These are phyloP conservation scores for Candida suzukii DNA, from an alignment of 805 yeast genomes.

Conservation along the genomic window DNA sequence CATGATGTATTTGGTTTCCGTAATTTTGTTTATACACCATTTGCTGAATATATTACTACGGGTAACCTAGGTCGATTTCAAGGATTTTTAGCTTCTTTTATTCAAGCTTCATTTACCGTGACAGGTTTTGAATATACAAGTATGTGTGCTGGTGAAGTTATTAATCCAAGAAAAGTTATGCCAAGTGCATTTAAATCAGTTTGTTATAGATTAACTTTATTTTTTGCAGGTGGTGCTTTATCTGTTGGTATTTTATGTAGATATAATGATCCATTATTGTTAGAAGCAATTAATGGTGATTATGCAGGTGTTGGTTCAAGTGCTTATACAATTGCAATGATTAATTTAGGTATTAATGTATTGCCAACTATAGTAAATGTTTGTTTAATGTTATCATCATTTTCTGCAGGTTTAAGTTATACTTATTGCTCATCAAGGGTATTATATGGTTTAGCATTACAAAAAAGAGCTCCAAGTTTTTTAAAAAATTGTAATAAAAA, in stretches of 20 bases:
- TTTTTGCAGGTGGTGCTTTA: slow-evolving; percentile 41
- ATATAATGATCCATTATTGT: slow-evolving; percentile 31
- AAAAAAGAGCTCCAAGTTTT: slow-evolving; percentile 65
- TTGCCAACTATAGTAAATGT: slow-evolving; percentile 75
- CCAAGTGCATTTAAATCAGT: slow-evolving; percentile 40
- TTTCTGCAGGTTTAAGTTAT: slow-evolving; percentile 78
- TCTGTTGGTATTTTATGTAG: slow-evolving; percentile 39
- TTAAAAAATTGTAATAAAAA: slow-evolving; percentile 55
- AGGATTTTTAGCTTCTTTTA: slow-evolving; percentile 45
- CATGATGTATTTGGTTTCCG: slow-evolving; percentile 58
- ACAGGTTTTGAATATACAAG: slow-evolving; percentile 50
- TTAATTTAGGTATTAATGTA: slow-evolving; percentile 50
- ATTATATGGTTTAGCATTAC: slow-evolving; percentile 60
- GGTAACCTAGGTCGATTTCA: slow-evolving; percentile 37
- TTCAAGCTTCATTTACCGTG: slow-evolving; percentile 64
- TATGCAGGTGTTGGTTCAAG: slow-evolving; percentile 46
- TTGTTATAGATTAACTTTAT: slow-evolving; percentile 33
- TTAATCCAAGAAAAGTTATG: slow-evolving; percentile 36
- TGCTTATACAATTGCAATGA: slow-evolving; percentile 80
- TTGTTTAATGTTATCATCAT: slow-evolving; percentile 63
- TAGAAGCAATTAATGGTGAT: slow-evolving; percentile 25
- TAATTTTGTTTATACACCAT: slow-evolving; percentile 36
- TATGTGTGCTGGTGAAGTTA: slow-evolving; percentile 39
- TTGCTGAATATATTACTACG: slow-evolving; percentile 23
- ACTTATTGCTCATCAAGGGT: slow-evolving; percentile 64